Conservation (phyloP, 768 basidiomycete species). For the Collybia sp. region DNA sequence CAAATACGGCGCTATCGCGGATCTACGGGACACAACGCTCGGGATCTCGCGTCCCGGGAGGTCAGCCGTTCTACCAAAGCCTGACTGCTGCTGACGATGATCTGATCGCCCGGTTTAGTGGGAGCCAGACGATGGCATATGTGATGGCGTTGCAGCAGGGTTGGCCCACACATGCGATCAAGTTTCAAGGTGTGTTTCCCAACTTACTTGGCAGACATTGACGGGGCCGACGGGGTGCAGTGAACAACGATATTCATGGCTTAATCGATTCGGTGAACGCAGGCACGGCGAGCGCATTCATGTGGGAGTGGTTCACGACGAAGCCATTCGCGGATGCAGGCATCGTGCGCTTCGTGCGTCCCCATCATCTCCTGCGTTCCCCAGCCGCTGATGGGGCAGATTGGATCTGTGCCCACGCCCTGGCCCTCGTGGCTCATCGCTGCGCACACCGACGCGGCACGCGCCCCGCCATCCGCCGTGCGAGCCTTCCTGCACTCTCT, state of each 20-base stretch:
- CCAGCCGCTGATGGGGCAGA: slow-evolving; percentile 33
- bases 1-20: slow-evolving; percentile 60
- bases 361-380: not conserved
- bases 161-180: slow-evolving; percentile 61
- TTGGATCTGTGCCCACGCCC: slow-evolving; percentile 83
- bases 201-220: not conserved
- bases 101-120: slow-evolving; percentile 33
- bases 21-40: slow-evolving; percentile 76
- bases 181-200: slow-evolving; percentile 57
- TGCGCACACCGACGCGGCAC: slow-evolving; percentile 62
- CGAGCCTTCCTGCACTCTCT: slow-evolving; percentile 59
- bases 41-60: slow-evolving; percentile 90
- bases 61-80: slow-evolving; percentile 28
- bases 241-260: slow-evolving; percentile 78
- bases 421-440: slow-evolving; percentile 98
- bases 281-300: slow-evolving; percentile 83
- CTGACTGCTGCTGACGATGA: not conserved
- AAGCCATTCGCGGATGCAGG: slow-evolving; percentile 74
- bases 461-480: slow-evolving; percentile 47
- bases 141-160: slow-evolving; percentile 89
- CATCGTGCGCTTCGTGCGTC: slow-evolving; percentile 77
- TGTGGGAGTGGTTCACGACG: slow-evolving; percentile 92
- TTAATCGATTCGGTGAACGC: slow-evolving; percentile 86
- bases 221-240: slow-evolving; percentile 30
- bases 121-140: slow-evolving; percentile 93